A percentile compares a stretch with the other conserved stretches of the same genome.
Evolutionary conservation across 306 rosid species (phyloP).

Genomic region (Quercus variabilis): DNA sequence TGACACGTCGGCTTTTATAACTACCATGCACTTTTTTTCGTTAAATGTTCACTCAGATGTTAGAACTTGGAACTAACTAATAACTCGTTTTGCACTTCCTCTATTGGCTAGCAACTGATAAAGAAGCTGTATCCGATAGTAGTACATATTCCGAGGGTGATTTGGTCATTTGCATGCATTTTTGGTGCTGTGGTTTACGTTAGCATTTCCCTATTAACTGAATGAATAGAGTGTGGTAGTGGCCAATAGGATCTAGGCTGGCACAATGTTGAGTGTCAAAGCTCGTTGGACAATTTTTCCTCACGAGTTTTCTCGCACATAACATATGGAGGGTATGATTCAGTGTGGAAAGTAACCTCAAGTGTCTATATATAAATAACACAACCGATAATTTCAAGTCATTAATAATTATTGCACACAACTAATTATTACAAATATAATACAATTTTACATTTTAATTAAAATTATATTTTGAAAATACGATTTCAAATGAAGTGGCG

Average conservation of each 20-base stretch:
- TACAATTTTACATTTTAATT: no score
- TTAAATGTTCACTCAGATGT: neutral
- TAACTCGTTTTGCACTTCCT: neutral
- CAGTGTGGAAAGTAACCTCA: neutral
- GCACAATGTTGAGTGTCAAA: neutral
- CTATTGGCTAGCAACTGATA: constrained; percentile 9
- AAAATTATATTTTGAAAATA: no score
- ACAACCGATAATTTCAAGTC: no score
- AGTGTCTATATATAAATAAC: no score
- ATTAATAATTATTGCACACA: no score
- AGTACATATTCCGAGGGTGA: neutral
- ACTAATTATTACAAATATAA: no score
- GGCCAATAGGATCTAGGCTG: neutral
- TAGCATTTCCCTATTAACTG: neutral
- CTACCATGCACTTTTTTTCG: constrained; percentile 8
- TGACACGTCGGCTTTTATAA: constrained; percentile 26
- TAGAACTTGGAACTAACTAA: neutral
- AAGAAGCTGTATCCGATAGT: neutral
- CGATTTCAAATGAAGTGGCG: no score
- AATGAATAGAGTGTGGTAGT: neutral
- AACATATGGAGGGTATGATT: neutral
- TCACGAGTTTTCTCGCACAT: neutral
- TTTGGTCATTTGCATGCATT: neutral
- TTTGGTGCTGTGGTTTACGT: neutral
- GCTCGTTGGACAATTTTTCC: neutral